A percentile compares a stretch with the other conserved stretches of the same genome.
phyloP scores from a whole-genome alignment of 768 basidiomycete species.

The Chiua virens region DNA sequence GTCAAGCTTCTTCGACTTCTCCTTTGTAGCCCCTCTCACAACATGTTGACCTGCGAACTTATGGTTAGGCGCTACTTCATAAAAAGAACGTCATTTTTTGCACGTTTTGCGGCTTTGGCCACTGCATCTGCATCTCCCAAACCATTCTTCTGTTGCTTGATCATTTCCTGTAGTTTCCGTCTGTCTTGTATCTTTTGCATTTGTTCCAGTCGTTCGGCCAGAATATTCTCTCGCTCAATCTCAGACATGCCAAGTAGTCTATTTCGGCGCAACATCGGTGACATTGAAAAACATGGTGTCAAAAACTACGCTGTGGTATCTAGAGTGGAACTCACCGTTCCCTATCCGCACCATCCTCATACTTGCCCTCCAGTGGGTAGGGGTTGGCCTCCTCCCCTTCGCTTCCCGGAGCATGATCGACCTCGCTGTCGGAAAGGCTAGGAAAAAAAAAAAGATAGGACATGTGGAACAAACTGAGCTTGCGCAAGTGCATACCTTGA shows the following conservation, averaged over 20 bases:
- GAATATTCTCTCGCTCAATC: conserved; percentile 84
- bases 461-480: neutral
- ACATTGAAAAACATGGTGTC: conserved; percentile 17
- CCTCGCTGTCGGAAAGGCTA: conserved; percentile 43
- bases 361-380: conserved; percentile 92
- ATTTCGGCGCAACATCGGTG: conserved; percentile 8
- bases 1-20: conserved; percentile 75
- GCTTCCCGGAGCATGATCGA: conserved; percentile 60
- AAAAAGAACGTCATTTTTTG: conserved; percentile 24
- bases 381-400: conserved; percentile 63
- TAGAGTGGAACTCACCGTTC: conserved; percentile 58
- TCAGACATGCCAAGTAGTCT: conserved; percentile 83
- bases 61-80: conserved; percentile 9
- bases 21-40: conserved; percentile 71
- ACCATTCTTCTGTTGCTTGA: conserved; percentile 57
- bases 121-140: conserved; percentile 57
- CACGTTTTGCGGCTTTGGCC: conserved; percentile 76
- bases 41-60: conserved; percentile 64
- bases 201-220: conserved; percentile 79
- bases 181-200: conserved; percentile 74
- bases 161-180: conserved; percentile 70
- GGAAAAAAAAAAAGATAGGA: conserved; percentile 5
- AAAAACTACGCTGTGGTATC: conserved; percentile 28
- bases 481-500: conserved; percentile 60
- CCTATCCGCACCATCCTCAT: conserved; percentile 80